Conservation (phyloP, 768 basidiomycete species). For the Mycena indigotica region DNA sequence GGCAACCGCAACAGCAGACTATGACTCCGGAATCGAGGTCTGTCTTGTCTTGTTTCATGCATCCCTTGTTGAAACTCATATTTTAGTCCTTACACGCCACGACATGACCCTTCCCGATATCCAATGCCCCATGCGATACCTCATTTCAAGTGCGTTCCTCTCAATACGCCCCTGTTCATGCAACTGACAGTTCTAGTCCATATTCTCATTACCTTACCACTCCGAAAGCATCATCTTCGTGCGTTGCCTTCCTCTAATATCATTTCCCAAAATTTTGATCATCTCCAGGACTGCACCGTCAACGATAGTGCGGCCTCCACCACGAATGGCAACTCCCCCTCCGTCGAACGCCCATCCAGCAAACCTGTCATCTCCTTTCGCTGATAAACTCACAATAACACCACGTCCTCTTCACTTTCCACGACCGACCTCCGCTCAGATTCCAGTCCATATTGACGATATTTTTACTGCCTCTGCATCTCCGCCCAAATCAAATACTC, state of each 20-base stretch:
- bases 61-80: background rate
- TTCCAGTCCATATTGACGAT: constrained; percentile 29
- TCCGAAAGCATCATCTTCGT: constrained; percentile 19
- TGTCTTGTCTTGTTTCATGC: constrained; percentile 12
- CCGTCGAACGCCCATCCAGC: constrained; percentile 32
- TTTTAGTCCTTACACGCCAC: constrained; percentile 21
- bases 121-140: constrained; percentile 31
- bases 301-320: constrained; percentile 26
- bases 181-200: constrained; percentile 3
- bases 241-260: constrained; percentile 2
- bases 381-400: constrained; percentile 38
- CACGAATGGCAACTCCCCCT: constrained; percentile 33
- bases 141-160: constrained; percentile 33
- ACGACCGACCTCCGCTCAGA: constrained; percentile 16
- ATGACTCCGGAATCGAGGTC: constrained; percentile 53
- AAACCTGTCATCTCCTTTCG: constrained; percentile 50
- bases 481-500: background rate
- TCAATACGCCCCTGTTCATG: background rate
- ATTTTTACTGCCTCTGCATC: constrained; percentile 26
- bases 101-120: constrained; percentile 26
- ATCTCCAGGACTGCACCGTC: constrained; percentile 21
- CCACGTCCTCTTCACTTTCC: constrained; percentile 14
- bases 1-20: constrained; percentile 36
- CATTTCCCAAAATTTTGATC: constrained; percentile 1
- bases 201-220: constrained; percentile 4